phyloP scores from a whole-genome alignment of 2,329 filamentous ascomycete genomes.

The Aspergillus alliaceus region DNA sequence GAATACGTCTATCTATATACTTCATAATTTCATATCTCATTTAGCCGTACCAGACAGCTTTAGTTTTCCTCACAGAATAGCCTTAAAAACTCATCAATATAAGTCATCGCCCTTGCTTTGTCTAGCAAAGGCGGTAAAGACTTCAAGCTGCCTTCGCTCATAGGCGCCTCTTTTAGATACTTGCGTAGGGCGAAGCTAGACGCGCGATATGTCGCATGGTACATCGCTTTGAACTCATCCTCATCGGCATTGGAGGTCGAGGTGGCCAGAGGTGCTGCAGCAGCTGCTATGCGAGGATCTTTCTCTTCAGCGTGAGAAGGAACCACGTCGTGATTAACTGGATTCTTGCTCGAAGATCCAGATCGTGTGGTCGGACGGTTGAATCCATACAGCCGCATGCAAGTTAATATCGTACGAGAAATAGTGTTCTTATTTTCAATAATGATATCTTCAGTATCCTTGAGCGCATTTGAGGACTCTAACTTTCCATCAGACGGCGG shows the following conservation, averaged over 20 bases:
- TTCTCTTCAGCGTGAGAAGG: constrained; percentile 16
- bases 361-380: constrained; percentile 32
- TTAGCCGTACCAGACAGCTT: constrained; percentile 20
- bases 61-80: constrained; percentile 42
- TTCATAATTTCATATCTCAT: constrained; percentile 23
- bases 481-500: constrained; percentile 17
- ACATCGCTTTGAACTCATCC: constrained; percentile 45
- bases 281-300: constrained; percentile 7
- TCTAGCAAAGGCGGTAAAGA: constrained; percentile 27
- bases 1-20: constrained; percentile 15
- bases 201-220: constrained; percentile 45
- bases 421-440: constrained; percentile 42
- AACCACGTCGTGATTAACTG: constrained; percentile 5
- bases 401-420: constrained; percentile 44
- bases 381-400: constrained; percentile 46
- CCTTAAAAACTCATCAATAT: constrained; percentile 42
- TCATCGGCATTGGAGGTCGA: constrained; percentile 28
- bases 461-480: constrained; percentile 19
- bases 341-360: constrained; percentile 17
- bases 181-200: constrained; percentile 44
- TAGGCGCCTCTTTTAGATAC: constrained; percentile 31
- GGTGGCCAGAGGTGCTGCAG: constrained; percentile 7
- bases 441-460: constrained; percentile 30
- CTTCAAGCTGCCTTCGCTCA: constrained; percentile 2
- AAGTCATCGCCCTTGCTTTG: constrained; percentile 41